Percentiles rank a stretch among this genome's conserved stretches.
These are phyloP conservation scores for Spinacia oleracea DNA, from an alignment of 179 eudicot species.

Conservation along the genomic window DNA sequence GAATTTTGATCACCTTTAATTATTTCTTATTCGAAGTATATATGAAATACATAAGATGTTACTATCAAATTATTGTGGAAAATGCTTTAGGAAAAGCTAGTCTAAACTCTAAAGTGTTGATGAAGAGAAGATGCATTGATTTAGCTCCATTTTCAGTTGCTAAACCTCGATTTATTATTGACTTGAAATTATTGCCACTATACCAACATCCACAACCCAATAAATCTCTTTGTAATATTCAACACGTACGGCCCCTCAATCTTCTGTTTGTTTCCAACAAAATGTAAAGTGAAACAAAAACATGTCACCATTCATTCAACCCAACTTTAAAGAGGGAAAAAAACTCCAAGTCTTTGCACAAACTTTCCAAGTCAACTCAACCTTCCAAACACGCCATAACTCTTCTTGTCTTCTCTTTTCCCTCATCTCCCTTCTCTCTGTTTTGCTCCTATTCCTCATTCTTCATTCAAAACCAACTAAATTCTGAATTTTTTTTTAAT, in stretches of 20 bases:
- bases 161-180: constrained; percentile 2
- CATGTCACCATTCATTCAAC: neutral
- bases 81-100: neutral
- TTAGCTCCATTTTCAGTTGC: neutral
- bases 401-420: neutral
- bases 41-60: no score
- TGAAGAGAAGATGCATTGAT: neutral
- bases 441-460: neutral
- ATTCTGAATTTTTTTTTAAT: no score
- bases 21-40: no score
- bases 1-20: no score
- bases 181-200: neutral
- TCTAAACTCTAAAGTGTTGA: neutral
- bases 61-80: neutral
- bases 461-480: neutral
- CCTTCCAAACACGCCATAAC: constrained; percentile 19
- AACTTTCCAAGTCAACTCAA: constrained; percentile 15
- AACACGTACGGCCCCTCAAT: neutral
- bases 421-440: neutral
- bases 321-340: constrained; percentile 5
- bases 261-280: no score
- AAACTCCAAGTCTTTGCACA: constrained; percentile 3
- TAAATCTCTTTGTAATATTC: neutral
- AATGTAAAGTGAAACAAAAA: no score
- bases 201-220: neutral